phyloP scores from a whole-genome alignment of 148 eudicot species.

The Diospyros kaki region DNA sequence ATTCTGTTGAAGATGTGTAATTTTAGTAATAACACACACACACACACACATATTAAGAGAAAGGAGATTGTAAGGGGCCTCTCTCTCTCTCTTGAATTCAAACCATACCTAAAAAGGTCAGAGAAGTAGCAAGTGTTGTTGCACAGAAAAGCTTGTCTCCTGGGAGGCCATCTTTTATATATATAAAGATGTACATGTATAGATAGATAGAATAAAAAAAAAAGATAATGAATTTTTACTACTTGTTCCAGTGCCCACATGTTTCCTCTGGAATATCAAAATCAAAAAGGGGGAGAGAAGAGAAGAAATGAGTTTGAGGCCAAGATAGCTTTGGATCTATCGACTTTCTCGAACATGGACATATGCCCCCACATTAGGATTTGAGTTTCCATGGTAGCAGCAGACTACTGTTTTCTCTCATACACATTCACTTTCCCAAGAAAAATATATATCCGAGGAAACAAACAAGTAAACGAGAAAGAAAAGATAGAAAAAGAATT shows the following conservation, averaged over 20 bases:
- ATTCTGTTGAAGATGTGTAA: no score
- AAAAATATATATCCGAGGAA: not conserved
- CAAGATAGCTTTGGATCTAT: constrained; percentile 11
- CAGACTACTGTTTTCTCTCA: not conserved
- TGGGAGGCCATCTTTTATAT: constrained; percentile 12
- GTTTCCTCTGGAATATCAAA: constrained; percentile 23
- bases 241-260: constrained; percentile 29
- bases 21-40: no score
- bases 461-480: not conserved
- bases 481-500: not conserved
- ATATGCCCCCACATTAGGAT: constrained; percentile 11
- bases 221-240: constrained; percentile 7
- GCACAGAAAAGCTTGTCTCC: constrained; percentile 16
- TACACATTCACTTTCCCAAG: constrained; percentile 9
- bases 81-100: not conserved
- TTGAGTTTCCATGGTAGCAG: constrained; percentile 7
- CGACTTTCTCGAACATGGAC: constrained; percentile 14
- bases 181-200: not conserved
- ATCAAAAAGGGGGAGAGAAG: not conserved
- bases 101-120: not conserved
- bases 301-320: not conserved
- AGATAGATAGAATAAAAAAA: not conserved
- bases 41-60: no score
- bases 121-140: constrained; percentile 1
- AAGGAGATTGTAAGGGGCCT: no score